Base-by-base conservation (phyloP, 2,329 filamentous ascomycete genomes). In the Rugonectria rugulosa region DNA sequence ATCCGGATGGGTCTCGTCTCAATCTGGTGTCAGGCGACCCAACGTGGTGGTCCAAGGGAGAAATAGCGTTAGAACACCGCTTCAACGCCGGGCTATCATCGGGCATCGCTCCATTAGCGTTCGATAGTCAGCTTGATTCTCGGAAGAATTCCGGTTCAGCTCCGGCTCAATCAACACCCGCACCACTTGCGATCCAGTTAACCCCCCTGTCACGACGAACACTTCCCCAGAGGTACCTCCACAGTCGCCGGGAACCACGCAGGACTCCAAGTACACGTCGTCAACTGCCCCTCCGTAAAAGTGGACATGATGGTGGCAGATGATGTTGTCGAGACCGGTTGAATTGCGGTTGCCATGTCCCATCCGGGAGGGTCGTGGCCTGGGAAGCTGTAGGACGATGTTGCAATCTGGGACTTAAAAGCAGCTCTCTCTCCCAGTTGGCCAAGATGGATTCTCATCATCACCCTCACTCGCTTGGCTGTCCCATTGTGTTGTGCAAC, bases 371-470 rank as follows among this genome's bases (percentile, higher is more conserved):
- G 41, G 32, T 34, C 45, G 45, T 44, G 15, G 32, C 17, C 45
- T 23, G 29, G 45, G 52, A 55, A 15, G 45, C 24, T 32, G 27
- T 31, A 21, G 24, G 20, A 40, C 15, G 21, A 40, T 44, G 20
- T 21, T 26, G 37, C 47, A 29, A 38, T 31, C 20, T 12, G 21
- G 31, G 43, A 20, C 21, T 45, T 64, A 67, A 67, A 66, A 66
- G 53, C 61, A 50, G 44, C 29, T 32, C 26, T 46, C 42, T 34
- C 59, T 29, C 56, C 49, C 64, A 34, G 42, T 53, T 56, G 4
- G 15, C 20, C 34, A 37, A 49, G 56, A 62, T 62, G 51, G 17
- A 10, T 41, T 23, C 41, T 14, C 56, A 37, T 32, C 43, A 40
- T 49, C 32, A 52, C 38, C 38, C 44, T 51, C 45, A 29, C 40